Evolutionary conservation across 2,329 filamentous ascomycete genomes (phyloP), one percentile per base, ranked within the genome.

Genomic region (Ilyonectria sp.): DNA sequence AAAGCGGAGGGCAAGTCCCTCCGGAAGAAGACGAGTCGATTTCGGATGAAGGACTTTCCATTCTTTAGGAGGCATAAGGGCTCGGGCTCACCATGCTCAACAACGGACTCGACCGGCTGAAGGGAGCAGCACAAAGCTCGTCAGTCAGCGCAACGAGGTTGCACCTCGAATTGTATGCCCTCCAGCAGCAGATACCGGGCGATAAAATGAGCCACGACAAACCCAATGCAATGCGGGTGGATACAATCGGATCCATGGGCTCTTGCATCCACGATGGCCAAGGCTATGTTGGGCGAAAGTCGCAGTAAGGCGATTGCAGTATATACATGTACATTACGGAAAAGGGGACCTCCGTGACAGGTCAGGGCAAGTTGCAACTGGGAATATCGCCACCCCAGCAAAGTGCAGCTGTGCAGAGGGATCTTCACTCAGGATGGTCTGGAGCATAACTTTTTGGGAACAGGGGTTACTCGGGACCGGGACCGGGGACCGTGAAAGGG

Each of bases 11-110:
- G 81, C 57, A 87, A 84, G 68, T 79, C 82, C 13, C 79, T 91
- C 19, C 88, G 86, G 77, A 92, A 91, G 80, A 90, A 88, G 78
- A 83, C 89, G 6, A 91, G 89, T 74, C 83, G 89, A 46, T 91
- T 91, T 73, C 83, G 87, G 69, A 89, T 91, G 84, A 91, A 90
- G 69, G 86, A 87, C 49, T 83, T 90, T 65, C 84, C 85, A 6
- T 86, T 89, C 70, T 88, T 89, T 74, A 82, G 86, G 72, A 83
- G 86, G 60, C 85, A 88, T 72, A 88, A 87, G 77, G 78, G 78
- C 63, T 72, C 80, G 6, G 80, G 70, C 56, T 76, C 76, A 26
- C 77, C 78, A 10, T 72, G 74, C 61, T 69, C 80, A n/a, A 69
- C 77, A n/a, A 72, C 79, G 19, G 80, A 82, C 58, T 74, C 75